Conservation (phyloP, 1,284 basidiomycete genomes). For the Termitomyces sp. region DNA sequence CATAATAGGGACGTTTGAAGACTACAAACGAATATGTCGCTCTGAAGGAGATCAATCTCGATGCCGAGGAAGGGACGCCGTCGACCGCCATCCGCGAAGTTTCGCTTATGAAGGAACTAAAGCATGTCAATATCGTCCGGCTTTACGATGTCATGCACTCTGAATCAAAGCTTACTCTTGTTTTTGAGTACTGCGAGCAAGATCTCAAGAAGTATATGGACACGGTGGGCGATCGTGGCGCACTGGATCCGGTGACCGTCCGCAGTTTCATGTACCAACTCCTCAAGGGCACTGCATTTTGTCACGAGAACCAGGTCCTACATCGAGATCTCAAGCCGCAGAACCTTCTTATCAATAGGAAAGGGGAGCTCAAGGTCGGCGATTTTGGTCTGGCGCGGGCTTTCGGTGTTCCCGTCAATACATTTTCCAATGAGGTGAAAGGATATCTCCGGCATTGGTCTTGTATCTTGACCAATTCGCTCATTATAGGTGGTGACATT, state of each 20-base stretch:
- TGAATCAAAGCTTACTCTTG: constrained; percentile 96
- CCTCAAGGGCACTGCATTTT: constrained; percentile 96
- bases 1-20: constrained; percentile 66
- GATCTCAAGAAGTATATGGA: constrained; percentile 99
- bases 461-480: neutral
- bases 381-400: constrained; percentile 94
- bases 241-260: constrained; percentile 90
- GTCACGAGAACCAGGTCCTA: constrained; percentile 97
- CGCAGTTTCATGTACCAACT: constrained; percentile 98
- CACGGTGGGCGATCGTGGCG: constrained; percentile 92
- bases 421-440: constrained; percentile 89
- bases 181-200: constrained; percentile 98
- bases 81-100: constrained; percentile 95
- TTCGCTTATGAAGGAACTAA: constrained; percentile 94
- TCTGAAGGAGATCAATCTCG: constrained; percentile 91
- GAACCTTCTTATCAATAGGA: constrained; percentile 95
- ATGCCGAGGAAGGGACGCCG: constrained; percentile 93
- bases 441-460: neutral
- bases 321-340: constrained; percentile 98
- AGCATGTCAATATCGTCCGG: constrained; percentile 92
- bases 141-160: constrained; percentile 98
- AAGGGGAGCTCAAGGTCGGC: constrained; percentile 96
- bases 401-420: constrained; percentile 94
- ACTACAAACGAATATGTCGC: constrained; percentile 90
- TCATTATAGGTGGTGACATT: constrained; percentile 83